Conservation (phyloP, 2,329 filamentous ascomycete genomes). For the Metarhizium robertsii region DNA sequence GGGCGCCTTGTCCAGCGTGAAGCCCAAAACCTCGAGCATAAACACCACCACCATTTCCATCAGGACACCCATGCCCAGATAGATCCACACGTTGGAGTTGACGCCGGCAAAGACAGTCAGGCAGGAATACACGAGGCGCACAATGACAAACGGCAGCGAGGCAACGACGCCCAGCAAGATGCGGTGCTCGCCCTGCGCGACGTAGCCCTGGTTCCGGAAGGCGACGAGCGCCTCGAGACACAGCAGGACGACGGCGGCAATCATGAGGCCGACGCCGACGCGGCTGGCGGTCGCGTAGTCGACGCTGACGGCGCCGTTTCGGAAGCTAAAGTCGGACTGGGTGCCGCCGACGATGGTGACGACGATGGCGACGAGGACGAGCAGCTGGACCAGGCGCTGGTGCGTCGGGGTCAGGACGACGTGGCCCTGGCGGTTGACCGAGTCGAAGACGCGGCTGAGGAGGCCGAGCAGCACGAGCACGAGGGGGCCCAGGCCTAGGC, state of each 20-base stretch:
- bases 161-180: slow-evolving; percentile 35
- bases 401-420: slow-evolving; percentile 18
- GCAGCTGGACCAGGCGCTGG: slow-evolving; percentile 27
- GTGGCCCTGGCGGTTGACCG: slow-evolving; percentile 30
- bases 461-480: slow-evolving; percentile 30
- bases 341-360: slow-evolving; percentile 24
- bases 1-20: slow-evolving; percentile 17
- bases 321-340: slow-evolving; percentile 13
- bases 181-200: slow-evolving; percentile 43
- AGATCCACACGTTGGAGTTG: slow-evolving; percentile 19
- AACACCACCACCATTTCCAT: slow-evolving; percentile 24
- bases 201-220: slow-evolving; percentile 26
- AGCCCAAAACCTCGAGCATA: slow-evolving; percentile 20
- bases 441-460: slow-evolving; percentile 32
- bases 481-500: slow-evolving; percentile 33
- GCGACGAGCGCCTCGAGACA: slow-evolving; percentile 30
- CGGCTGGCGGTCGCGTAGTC: slow-evolving; percentile 18
- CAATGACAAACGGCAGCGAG: slow-evolving; percentile 24
- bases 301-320: slow-evolving; percentile 14
- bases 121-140: slow-evolving; percentile 22
- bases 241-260: slow-evolving; percentile 29
- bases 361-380: slow-evolving; percentile 31
- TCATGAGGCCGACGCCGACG: slow-evolving; percentile 19
- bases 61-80: slow-evolving; percentile 21
- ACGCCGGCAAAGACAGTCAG: slow-evolving; percentile 18